These are phyloP conservation scores for Cladophialophora immunda DNA, from an alignment of 2,329 filamentous ascomycete genomes.

Conservation along the genomic window DNA sequence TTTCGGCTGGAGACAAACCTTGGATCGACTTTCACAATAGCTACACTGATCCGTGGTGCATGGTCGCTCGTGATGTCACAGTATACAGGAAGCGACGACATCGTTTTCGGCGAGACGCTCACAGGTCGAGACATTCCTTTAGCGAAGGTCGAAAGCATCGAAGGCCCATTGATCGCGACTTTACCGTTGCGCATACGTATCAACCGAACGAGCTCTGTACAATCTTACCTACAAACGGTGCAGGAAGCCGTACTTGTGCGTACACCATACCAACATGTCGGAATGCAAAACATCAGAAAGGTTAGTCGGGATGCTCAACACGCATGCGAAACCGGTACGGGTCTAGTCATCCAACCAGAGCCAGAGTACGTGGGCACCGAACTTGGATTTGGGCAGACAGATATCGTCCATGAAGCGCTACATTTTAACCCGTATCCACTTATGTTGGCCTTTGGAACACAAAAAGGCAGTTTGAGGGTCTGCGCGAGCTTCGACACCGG, in stretches of 20 bases:
- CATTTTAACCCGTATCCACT: constrained; percentile 60
- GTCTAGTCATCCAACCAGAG: constrained; percentile 52
- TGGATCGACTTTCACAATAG: constrained; percentile 52
- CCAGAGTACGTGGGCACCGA: constrained; percentile 49
- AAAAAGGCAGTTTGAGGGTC: constrained; percentile 62
- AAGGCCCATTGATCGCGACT: constrained; percentile 56
- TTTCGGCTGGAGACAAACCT: constrained; percentile 42
- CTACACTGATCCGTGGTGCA: constrained; percentile 58
- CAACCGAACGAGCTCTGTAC: constrained; percentile 47
- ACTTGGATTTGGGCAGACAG: constrained; percentile 49
- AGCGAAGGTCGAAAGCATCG: constrained; percentile 57
- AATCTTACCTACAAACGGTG: constrained; percentile 64
- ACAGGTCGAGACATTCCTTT: constrained; percentile 58
- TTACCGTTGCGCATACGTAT: constrained; percentile 56
- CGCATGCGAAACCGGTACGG: constrained; percentile 59
- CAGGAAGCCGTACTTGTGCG: constrained; percentile 65
- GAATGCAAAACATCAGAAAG: constrained; percentile 62
- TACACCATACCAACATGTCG: constrained; percentile 72
- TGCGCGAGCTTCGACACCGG: constrained; percentile 73
- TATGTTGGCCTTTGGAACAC: constrained; percentile 58
- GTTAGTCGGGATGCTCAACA: constrained; percentile 58
- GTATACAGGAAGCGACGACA: constrained; percentile 55
- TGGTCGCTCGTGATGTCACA: constrained; percentile 59
- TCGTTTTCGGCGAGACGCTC: constrained; percentile 61
- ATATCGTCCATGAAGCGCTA: constrained; percentile 68